Base-by-base conservation (phyloP, 352 stramenopile species). In the Pythium diclinum region DNA sequence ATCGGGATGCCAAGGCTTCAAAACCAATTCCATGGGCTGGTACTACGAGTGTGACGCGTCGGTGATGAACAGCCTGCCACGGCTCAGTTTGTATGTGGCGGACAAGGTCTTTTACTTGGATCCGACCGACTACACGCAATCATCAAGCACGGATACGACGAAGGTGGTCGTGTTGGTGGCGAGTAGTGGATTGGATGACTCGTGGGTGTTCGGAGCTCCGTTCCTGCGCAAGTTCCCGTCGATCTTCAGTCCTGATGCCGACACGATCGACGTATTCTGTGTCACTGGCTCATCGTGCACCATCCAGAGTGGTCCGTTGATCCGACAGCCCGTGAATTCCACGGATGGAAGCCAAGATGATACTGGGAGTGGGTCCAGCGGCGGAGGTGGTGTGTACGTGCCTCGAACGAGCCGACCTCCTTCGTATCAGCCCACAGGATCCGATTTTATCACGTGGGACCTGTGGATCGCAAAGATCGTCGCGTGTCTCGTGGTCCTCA, bases 191-290 rank as follows among this genome's bases (percentile, higher is more conserved):
- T 3, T 10, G 16, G 40, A 47, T 23, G 40, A 23, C 40, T 4
- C 40, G 16, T 47, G 40, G 40, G 17, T 47, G 16, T 11, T 47
- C 5, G 40, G 40, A 0, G 40, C 40, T 47, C 40, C 40, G 40
- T 47, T 47, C 40, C 40, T 47, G 5, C 59, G 59, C 36, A 66
- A 66, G 28, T 66, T 66, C 38, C 49, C 59, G 1, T 6, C 30
- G 14, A 52, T 16, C 40, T 66, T 66, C 36, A 23, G 33, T 13
- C 5, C 14, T 2, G 6, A 40, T 1, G n/a, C 46, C 1, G 11
- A 49, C n/a, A 53, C 33, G 19, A 51, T 64, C 21, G 23, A 38
- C 9, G 14, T 56, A 1, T 64, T 52, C 47, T 64, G 58, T 46
- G 23, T 7, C 1, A 21, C 8, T 6, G 36, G 34, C 23, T 53